Percentiles rank a stretch among this genome's conserved stretches.
phyloP scores from a whole-genome alignment of 2,329 filamentous ascomycete species.

The Diaporthe caulivora region DNA sequence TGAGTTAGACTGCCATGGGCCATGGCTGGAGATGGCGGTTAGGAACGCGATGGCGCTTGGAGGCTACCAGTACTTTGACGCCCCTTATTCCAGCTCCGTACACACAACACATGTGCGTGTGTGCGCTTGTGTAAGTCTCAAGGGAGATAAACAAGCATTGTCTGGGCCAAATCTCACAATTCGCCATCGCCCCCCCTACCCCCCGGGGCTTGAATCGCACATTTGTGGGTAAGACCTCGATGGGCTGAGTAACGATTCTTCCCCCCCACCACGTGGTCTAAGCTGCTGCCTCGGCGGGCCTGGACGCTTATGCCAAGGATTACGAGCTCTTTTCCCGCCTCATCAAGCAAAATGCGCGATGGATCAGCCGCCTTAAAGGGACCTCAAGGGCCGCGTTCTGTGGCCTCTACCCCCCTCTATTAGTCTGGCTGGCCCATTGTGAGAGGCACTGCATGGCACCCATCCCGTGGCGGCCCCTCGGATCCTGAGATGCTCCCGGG shows the following conservation, averaged over 20 bases:
- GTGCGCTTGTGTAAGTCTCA: neutral
- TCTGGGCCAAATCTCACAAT: neutral
- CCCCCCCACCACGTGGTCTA: slow-evolving; percentile 14
- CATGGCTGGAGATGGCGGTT: neutral
- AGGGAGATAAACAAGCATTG: neutral
- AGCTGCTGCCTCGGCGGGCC: slow-evolving; percentile 9
- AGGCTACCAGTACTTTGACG: neutral
- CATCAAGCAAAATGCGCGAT: neutral
- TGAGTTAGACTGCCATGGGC: too few species aligned
- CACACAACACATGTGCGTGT: neutral
- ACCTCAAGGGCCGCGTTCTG: neutral
- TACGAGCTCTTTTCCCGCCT: neutral
- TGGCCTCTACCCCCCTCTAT: neutral
- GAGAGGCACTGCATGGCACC: neutral
- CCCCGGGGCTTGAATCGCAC: neutral
- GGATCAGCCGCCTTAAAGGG: too few species aligned
- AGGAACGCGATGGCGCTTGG: neutral
- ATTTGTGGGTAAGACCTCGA: neutral
- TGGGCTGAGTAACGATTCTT: slow-evolving; percentile 18
- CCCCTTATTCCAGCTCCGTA: slow-evolving; percentile 2
- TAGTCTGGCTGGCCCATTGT: neutral
- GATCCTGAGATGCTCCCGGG: slow-evolving; percentile 1
- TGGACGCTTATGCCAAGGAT: slow-evolving; percentile 18
- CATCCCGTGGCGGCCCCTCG: neutral
- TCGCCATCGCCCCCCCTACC: neutral